Base-by-base conservation (phyloP, 805 yeast genomes). In the Candida glaebosa region DNA sequence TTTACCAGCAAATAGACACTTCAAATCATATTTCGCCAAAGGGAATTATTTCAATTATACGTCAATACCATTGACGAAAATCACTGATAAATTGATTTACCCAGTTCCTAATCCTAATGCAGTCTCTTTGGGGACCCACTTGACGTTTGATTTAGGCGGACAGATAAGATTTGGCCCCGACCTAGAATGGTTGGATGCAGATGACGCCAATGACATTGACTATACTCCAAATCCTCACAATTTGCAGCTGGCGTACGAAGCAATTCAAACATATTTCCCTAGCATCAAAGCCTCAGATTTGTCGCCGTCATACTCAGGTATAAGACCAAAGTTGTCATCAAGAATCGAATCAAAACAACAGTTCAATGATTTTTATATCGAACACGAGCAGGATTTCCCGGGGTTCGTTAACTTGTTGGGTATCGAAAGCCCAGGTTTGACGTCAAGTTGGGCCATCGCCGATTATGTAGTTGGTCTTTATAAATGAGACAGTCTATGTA, bases 381-480 rank as follows among this genome's bases (percentile, higher is more conserved):
- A 78, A 40, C 78, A 84, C 52, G 93, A 86, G 49, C 75, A 71
- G 1, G 89, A 82, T 0, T 79, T 73, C 51, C 82, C 82, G 2
- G 96, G 96, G 1, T 89, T 87, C 53, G 75, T 88, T 20, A 89
- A 87, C 49, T 65, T 87, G 40, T 54, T 88, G 33, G 95, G 91
- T 1, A 88, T 89, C 10, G 97, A 89, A 57, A 84, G 93, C 53
- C 97, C 97, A 0, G 96, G 96, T 0, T 67, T 89, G 43, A 89
- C 97, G 2, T 64, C 93, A 0, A 69, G 89, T 3, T 67, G 87
- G 80, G 95, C 91, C 0, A 87, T 89, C 43, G 96, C 81, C 0
- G 84, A 82, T 53, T 73, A 84, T 52, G 95, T 89, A 5, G 48
- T 52, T 26, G 54, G 58, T 18, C 50, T 66, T 3, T 65, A 54